Percentiles rank a stretch among this genome's conserved stretches.
Evolutionary conservation across 805 yeast species (phyloP).

Genomic region (Myxozyma neglecta): DNA sequence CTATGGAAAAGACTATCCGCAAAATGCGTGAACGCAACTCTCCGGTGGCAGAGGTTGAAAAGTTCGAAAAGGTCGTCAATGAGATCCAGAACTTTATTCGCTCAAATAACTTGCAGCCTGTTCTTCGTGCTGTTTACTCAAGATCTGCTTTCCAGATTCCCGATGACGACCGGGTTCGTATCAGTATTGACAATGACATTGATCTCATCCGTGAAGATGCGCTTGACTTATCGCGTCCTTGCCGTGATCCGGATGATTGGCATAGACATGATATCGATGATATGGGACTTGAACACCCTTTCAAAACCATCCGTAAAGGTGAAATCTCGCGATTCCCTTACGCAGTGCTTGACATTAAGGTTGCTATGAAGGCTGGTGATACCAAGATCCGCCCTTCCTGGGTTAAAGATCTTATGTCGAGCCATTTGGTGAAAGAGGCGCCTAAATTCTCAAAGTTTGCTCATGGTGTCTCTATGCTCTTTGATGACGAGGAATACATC

Average conservation of each 20-base stretch:
- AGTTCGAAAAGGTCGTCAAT: conserved; percentile 55
- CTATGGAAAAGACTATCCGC: conserved; percentile 53
- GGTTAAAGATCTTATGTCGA: conserved; percentile 81
- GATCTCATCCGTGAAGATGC: conserved; percentile 87
- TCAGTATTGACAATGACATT: conserved; percentile 86
- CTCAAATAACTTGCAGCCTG: conserved; percentile 73
- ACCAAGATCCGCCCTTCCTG: conserved; percentile 46
- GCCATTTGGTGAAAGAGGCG: conserved; percentile 86
- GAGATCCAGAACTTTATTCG: conserved; percentile 63
- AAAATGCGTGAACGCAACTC: conserved; percentile 66
- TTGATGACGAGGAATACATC: conserved; percentile 76
- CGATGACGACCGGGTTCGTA: conserved; percentile 89
- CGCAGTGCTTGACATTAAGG: conserved; percentile 78
- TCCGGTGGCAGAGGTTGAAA: conserved; percentile 48
- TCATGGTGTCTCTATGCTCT: conserved; percentile 88
- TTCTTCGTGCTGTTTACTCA: conserved; percentile 79
- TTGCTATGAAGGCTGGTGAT: conserved; percentile 34
- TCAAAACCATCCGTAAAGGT: conserved; percentile 75
- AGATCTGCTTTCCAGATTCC: conserved; percentile 98
- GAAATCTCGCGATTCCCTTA: conserved; percentile 54
- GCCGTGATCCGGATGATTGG: conserved; percentile 87
- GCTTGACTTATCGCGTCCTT: conserved; percentile 80
- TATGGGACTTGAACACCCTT: conserved; percentile 66
- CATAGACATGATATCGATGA: conserved; percentile 86
- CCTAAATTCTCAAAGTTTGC: conserved; percentile 91